A percentile compares a stretch with the other conserved stretches of the same genome.
Conservation (phyloP, 2,329 filamentous ascomycete genomes). For the Lomentospora prolificans region DNA sequence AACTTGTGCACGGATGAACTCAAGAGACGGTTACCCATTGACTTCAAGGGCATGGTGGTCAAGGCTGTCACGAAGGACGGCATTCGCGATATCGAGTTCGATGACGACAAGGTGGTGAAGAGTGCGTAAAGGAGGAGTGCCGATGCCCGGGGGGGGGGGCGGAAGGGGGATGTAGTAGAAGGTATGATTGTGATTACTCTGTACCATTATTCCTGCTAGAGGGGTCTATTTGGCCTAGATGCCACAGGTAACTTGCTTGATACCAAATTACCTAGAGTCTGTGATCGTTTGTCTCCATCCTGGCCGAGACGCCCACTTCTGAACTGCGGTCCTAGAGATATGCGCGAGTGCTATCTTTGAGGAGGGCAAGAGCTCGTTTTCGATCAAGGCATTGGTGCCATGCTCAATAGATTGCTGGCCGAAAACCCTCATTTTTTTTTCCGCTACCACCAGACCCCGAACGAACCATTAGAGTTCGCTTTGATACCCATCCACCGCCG, state of each 20-base stretch:
- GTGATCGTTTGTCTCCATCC: too few relatives aligned
- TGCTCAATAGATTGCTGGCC: too few relatives aligned
- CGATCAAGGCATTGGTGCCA: too few relatives aligned
- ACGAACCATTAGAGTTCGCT: too few relatives aligned
- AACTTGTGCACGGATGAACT: slow-evolving; percentile 94
- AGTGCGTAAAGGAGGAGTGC: slow-evolving; percentile 37
- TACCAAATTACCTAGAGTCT: background rate
- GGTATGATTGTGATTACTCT: slow-evolving; percentile 13
- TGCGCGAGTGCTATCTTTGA: too few relatives aligned
- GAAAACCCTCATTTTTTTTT: too few relatives aligned
- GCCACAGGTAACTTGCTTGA: background rate
- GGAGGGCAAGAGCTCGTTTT: too few relatives aligned
- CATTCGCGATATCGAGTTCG: slow-evolving; percentile 73
- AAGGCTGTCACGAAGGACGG: slow-evolving; percentile 95
- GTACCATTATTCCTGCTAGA: slow-evolving; percentile 24
- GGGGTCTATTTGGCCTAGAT: background rate
- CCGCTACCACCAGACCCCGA: too few relatives aligned
- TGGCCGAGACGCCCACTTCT: too few relatives aligned
- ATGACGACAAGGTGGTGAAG: slow-evolving; percentile 66
- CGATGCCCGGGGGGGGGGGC: background rate
- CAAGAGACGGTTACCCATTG: slow-evolving; percentile 91
- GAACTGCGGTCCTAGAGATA: too few relatives aligned
- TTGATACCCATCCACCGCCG: too few relatives aligned
- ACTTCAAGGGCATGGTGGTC: slow-evolving; percentile 95
- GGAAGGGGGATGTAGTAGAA: slow-evolving; percentile 12